Evolutionary conservation across 176 grass and related monocot genomes (phyloP).

Genomic region (Oryza punctata): DNA sequence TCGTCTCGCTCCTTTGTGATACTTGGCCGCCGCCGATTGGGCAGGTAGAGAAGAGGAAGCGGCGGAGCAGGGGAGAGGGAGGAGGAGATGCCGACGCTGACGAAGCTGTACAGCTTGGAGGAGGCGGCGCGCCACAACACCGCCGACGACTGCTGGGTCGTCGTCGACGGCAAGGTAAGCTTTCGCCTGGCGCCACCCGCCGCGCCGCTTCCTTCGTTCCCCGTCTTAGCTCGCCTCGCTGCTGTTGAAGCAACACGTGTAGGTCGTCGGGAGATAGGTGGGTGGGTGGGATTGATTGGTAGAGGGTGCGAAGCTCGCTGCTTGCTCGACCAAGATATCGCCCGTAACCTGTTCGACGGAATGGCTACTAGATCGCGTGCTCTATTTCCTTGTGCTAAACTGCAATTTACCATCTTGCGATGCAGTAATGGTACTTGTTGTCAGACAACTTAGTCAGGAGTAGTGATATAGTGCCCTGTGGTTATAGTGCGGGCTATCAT

Average conservation of each 20-base stretch:
- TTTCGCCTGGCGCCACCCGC: neutral
- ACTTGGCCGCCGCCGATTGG: constrained; percentile 5
- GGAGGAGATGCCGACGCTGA: constrained; percentile 62
- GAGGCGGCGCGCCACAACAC: constrained; percentile 71
- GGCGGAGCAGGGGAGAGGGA: neutral
- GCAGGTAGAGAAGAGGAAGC: neutral
- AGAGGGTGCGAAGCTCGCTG: neutral
- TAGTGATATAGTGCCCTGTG: neutral
- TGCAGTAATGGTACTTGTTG: neutral
- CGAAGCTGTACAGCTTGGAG: constrained; percentile 79
- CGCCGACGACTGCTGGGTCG: constrained; percentile 77
- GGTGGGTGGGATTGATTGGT: neutral
- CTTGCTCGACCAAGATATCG: neutral
- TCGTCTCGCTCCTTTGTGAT: neutral
- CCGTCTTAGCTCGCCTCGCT: neutral
- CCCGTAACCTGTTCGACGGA: constrained; percentile 32
- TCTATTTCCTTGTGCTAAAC: neutral
- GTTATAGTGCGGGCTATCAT: neutral
- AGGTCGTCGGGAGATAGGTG: neutral
- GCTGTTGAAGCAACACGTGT: neutral
- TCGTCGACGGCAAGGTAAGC: constrained; percentile 79
- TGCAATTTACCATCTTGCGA: neutral
- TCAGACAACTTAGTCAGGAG: neutral
- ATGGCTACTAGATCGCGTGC: constrained; percentile 6
- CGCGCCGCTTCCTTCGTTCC: neutral